phyloP scores from a whole-genome alignment of 805 yeast genomes.

The Ogataea ganodermae region DNA sequence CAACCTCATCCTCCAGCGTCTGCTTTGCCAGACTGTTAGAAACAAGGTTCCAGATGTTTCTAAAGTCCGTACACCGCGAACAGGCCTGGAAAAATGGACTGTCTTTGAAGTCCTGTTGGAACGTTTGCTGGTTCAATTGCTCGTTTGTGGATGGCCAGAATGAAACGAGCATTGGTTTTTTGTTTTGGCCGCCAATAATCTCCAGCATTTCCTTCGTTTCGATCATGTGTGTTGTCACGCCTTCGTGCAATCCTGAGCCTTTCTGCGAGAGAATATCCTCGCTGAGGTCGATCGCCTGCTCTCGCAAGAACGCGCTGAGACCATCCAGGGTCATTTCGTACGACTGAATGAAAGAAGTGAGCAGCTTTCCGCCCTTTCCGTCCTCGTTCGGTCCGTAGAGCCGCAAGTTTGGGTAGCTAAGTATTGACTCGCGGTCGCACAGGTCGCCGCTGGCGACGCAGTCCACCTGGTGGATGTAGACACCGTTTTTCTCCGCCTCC shows the following conservation, averaged over 20 bases:
- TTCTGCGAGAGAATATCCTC: constrained; percentile 38
- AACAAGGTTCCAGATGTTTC: constrained; percentile 58
- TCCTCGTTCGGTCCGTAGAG: constrained; percentile 62
- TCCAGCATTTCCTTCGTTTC: constrained; percentile 45
- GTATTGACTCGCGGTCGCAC: constrained; percentile 66
- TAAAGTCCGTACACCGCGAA: constrained; percentile 51
- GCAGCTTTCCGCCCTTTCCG: constrained; percentile 38
- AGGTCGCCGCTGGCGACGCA: constrained; percentile 87
- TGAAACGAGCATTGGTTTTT: constrained; percentile 56
- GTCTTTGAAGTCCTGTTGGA: constrained; percentile 36
- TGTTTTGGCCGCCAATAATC: constrained; percentile 51
- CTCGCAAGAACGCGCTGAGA: constrained; percentile 54
- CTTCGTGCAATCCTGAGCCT: constrained; percentile 4
- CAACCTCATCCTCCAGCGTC: constrained; percentile 18
- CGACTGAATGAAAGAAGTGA: constrained; percentile 49
- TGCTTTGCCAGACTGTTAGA: constrained; percentile 45
- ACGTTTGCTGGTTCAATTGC: constrained; percentile 37
- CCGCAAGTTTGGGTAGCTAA: constrained; percentile 68
- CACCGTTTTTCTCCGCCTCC: constrained; percentile 48
- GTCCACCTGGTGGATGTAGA: constrained; percentile 74
- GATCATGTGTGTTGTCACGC: constrained; percentile 10
- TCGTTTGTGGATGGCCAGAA: constrained; percentile 63
- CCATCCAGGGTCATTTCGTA: constrained; percentile 49
- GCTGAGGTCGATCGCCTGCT: constrained; percentile 45
- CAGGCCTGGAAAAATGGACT: constrained; percentile 45